Evolutionary conservation across 176 grass and related monocot genomes (phyloP).

Genomic region (Eremochloa ophiuroides): DNA sequence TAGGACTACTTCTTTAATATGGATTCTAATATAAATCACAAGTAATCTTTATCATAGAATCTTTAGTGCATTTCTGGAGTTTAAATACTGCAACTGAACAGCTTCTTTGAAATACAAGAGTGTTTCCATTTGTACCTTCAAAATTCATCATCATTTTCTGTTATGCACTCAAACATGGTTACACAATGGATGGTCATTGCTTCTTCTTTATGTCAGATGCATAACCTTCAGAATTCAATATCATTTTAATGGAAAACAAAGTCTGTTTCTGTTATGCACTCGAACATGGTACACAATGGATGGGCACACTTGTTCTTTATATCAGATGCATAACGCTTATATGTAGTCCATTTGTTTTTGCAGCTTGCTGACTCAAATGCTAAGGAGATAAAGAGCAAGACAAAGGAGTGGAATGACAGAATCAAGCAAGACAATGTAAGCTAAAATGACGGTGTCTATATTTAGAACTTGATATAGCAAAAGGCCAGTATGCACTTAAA

Average conservation of each 20-base stretch:
- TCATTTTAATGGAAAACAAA: neutral
- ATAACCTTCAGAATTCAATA: neutral
- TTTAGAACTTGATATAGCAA: too few species aligned
- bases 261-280: neutral
- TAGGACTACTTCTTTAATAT: neutral
- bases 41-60: neutral
- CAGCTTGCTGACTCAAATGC: too few species aligned
- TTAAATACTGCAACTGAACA: neutral
- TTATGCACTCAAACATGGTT: too few species aligned
- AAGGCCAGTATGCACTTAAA: too few species aligned
- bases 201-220: too few species aligned
- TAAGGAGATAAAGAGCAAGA: too few species aligned
- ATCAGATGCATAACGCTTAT: neutral
- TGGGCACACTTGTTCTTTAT: neutral
- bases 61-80: neutral
- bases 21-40: neutral
- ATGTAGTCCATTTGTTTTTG: neutral
- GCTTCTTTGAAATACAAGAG: too few species aligned
- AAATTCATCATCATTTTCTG: too few species aligned
- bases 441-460: too few species aligned
- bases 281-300: neutral
- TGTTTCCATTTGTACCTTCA: too few species aligned
- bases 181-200: neutral
- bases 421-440: too few species aligned
- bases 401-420: too few species aligned